Evolutionary conservation across 257 asterid genomes (phyloP), one percentile per base, ranked within the genome.

Genomic region (Leonotis leonurus): DNA sequence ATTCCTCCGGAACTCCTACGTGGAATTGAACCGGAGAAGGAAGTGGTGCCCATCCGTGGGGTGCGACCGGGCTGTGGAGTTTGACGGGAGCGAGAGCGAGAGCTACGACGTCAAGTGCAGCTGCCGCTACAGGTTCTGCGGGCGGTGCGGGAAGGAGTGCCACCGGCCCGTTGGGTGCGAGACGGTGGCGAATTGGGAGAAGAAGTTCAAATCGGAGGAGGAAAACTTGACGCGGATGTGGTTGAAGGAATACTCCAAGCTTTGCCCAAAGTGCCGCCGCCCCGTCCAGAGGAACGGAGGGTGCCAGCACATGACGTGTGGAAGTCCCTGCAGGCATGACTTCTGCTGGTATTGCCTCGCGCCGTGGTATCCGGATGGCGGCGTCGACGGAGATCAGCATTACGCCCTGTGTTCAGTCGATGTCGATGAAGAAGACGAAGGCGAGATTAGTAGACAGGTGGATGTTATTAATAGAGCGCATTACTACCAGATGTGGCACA

Each of bases 1-100:
- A 2, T 68, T 29, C 36, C 63, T 75, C 8, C 11, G 16, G 3
- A 50, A 72, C 12, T 78, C 82, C 5, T 64, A 64, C 14, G 41
- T 64, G 4, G 70, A 64, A 8, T 7, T 10, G 16, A 39, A n/a
- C 3, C 11, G 12, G 6, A 52, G 3, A 0, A 39, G 55, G 36
- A 64, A 64, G 54, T 64, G 85, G 85, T 82, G 88, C 44, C 81
- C 85, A 0, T 62, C 69, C 32, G 78, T 81, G 3, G 80, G 81
- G 4, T 79, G 88, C 26, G 70, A 40, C 0, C 32, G 2, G 14
- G 85, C 80, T 0, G 60, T 77, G 6, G 75, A 66, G 4, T 63
- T 39, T 20, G 51, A 25, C 2, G 62, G 1, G 1, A n/a, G 11
- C 3, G 61, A 17, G 1, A 55, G 56, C 9, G 58, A 41, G 0